phyloP scores from a whole-genome alignment of 306 rosid genomes.

The Dryas octopetala region DNA sequence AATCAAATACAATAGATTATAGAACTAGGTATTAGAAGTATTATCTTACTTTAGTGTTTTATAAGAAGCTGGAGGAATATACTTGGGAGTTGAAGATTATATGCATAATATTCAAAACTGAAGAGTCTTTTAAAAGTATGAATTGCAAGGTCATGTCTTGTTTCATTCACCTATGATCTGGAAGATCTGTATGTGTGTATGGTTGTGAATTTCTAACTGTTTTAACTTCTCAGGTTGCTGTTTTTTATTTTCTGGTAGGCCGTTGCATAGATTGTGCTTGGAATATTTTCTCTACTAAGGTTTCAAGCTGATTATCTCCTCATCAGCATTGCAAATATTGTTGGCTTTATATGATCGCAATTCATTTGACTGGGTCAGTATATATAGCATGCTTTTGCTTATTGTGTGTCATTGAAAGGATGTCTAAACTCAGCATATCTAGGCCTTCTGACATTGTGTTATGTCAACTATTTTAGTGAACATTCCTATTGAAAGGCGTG shows the following conservation, averaged over 20 bases:
- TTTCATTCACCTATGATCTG: background rate
- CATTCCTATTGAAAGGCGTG: background rate
- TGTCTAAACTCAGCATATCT: background rate
- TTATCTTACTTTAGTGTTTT: background rate
- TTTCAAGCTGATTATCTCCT: slow-evolving; percentile 98
- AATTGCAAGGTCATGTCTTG: background rate
- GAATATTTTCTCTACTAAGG: slow-evolving; percentile 88
- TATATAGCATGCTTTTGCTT: background rate
- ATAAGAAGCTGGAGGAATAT: background rate
- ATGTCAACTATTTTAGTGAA: background rate
- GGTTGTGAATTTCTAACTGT: background rate
- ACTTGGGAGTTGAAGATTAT: background rate
- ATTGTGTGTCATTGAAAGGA: background rate
- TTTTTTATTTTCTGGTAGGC: slow-evolving; percentile 51
- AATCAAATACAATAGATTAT: background rate
- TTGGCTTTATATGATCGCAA: slow-evolving; percentile 63
- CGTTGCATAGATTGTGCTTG: slow-evolving; percentile 68
- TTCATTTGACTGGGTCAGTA: slow-evolving; percentile 14
- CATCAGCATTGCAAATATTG: slow-evolving; percentile 85
- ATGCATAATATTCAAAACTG: background rate
- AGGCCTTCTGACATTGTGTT: background rate
- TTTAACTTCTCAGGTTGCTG: slow-evolving; percentile 12
- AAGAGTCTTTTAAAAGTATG: background rate
- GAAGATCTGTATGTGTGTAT: background rate
- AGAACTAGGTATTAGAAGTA: background rate